Evolutionary conservation across 1,284 basidiomycete species (phyloP), one percentile per base, ranked within the genome.

Genomic region (Bondarzewia mesenterica): DNA sequence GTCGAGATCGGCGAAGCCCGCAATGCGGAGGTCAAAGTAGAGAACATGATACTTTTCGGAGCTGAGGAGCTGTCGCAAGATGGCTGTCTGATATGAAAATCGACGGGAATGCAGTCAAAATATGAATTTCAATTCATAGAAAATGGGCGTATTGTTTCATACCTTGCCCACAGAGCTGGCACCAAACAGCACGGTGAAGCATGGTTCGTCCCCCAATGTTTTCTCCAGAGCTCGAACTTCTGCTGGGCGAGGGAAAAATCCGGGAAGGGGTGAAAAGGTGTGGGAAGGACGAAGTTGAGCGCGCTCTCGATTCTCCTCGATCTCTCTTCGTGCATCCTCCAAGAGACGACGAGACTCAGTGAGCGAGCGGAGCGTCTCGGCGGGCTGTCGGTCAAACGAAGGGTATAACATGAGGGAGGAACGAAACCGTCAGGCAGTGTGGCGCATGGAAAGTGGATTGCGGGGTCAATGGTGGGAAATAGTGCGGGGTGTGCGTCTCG

Each of bases 101-200:
- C n/a, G n/a, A n/a, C n/a, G n/a, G n/a, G n/a, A n/a, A n/a, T n/a
- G n/a, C n/a, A n/a, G n/a, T n/a, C n/a, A n/a, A n/a, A n/a, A n/a
- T n/a, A 3, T 32, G 29, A 32, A 15, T 32, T 2, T 32, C 8
- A 3, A 15, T 1, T 10, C 2, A 3, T 32, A 3, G 29, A 15
- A 7, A 15, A 15, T 32, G 29, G 29, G 29, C 10, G 18, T 22
- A 12, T 41, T n/a, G 8, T 14, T 45, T 26, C 45, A 16, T 41
- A 78, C 83, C 77, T 91, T 91, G 50, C 88, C 89, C 2, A 85
- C 78, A 14, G 80, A 82, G 55, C 82, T 85, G n/a, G 86, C 83
- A 6, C 88, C 88, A 54, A 87, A 89, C 2, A 91, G 66, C 5
- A 91, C 73, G 0, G 86, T 90, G 60, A 91, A 90, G 1, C 81